Percentiles rank a stretch among this genome's conserved stretches.
These are phyloP conservation scores for Suillus variegatus DNA, from an alignment of 768 basidiomycete genomes.

Conservation along the genomic window DNA sequence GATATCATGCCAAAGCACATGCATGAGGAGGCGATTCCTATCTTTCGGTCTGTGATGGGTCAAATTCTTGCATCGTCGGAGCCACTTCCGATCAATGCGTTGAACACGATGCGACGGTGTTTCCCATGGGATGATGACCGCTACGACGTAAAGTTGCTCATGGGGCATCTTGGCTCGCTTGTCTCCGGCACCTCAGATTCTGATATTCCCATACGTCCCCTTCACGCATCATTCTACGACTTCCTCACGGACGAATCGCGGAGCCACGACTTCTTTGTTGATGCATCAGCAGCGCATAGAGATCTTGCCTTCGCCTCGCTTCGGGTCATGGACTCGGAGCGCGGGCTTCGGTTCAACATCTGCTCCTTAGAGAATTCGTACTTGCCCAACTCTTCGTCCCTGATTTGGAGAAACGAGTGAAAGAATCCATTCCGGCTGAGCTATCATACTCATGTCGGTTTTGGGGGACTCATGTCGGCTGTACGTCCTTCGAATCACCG, in stretches of 20 bases:
- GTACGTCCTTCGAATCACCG: not conserved
- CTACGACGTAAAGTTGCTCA: too few relatives aligned
- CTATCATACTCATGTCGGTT: not conserved
- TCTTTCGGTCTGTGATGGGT: not conserved
- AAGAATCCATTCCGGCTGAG: not conserved
- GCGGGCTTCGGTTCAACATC: not conserved
- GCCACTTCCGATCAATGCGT: slow-evolving; percentile 2
- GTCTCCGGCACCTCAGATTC: not conserved
- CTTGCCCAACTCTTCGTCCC: not conserved
- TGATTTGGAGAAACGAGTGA: not conserved
- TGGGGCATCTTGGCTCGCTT: too few relatives aligned
- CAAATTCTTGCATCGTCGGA: slow-evolving; percentile 3
- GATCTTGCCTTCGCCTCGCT: slow-evolving; percentile 22
- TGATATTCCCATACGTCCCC: slow-evolving; percentile 12
- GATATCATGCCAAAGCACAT: not conserved
- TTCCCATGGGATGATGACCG: too few relatives aligned
- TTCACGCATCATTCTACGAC: slow-evolving; percentile 31
- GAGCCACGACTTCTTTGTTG: slow-evolving; percentile 14
- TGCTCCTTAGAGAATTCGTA: not conserved
- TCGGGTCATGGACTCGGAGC: not conserved
- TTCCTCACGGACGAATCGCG: slow-evolving; percentile 19
- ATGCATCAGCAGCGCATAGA: not conserved
- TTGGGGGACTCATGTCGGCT: not conserved
- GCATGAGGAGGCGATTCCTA: too few relatives aligned
- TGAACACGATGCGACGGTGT: not conserved